Conservation (phyloP, 1,139 yeast species). For the Eremothecium coryli region DNA sequence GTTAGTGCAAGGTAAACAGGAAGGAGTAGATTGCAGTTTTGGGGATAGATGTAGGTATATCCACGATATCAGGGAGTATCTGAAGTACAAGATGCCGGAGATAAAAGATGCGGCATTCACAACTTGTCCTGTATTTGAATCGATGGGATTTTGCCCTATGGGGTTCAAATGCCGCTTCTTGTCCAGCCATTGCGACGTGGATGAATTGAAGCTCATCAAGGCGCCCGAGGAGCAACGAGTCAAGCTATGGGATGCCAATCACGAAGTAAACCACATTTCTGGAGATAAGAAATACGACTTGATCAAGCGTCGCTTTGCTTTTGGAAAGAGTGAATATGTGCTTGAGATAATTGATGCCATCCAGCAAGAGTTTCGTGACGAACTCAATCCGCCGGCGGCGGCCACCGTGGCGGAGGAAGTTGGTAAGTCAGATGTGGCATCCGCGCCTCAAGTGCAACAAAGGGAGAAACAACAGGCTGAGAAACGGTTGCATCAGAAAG, state of each 20-base stretch:
- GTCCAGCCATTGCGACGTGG: constrained; percentile 55
- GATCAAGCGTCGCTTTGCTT: constrained; percentile 54
- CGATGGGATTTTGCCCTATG: constrained; percentile 82
- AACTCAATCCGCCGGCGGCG: constrained; percentile 24
- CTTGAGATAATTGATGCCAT: constrained; percentile 47
- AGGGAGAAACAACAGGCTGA: constrained; percentile 19
- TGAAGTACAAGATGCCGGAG: constrained; percentile 60
- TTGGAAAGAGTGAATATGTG: constrained; percentile 46
- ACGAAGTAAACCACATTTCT: constrained; percentile 60
- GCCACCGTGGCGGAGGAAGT: constrained; percentile 15
- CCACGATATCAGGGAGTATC: constrained; percentile 62
- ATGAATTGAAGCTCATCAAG: constrained; percentile 38
- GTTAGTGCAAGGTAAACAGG: constrained; percentile 42
- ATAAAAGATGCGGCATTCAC: constrained; percentile 33
- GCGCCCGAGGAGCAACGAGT: constrained; percentile 31
- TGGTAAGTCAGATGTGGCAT: constrained; percentile 21
- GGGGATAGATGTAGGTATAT: constrained; percentile 71
- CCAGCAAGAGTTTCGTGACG: constrained; percentile 36
- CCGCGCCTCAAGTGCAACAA: constrained; percentile 24
- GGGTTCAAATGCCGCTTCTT: constrained; percentile 93
- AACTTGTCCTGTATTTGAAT: constrained; percentile 81
- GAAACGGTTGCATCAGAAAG: constrained; percentile 33
- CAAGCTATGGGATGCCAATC: constrained; percentile 35
- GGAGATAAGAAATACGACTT: constrained; percentile 45
- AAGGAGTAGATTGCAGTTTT: constrained; percentile 46